Evolutionary conservation across 192 early-diverging fungal genomes (phyloP).

Genomic region (Coemansia sp.): DNA sequence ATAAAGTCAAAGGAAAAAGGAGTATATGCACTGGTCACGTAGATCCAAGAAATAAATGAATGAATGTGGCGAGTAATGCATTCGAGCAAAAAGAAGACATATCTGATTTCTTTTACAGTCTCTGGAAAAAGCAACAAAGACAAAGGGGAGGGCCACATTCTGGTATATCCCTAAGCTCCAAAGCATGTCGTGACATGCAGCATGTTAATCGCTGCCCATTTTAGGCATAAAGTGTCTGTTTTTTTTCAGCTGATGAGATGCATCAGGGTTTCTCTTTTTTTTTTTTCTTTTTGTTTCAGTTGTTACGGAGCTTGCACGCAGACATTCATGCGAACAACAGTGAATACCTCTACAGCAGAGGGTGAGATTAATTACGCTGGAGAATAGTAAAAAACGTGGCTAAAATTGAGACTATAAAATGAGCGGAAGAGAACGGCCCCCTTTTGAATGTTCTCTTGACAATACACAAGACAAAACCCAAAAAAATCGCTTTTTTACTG

Average conservation of each 20-base stretch:
- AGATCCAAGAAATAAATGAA: background rate
- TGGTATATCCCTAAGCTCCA: background rate
- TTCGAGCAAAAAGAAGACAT: background rate
- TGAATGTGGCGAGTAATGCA: background rate
- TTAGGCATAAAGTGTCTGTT: background rate
- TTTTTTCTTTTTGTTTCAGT: background rate
- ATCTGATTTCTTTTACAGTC: background rate
- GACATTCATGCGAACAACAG: background rate
- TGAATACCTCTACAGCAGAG: background rate
- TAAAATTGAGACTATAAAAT: background rate
- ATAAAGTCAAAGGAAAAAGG: conserved; percentile 7
- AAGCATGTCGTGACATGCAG: background rate
- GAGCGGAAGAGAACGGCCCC: background rate
- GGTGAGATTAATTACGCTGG: background rate
- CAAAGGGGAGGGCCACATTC: background rate
- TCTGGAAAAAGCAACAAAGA: background rate
- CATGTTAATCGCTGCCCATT: background rate
- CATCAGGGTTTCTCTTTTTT: background rate
- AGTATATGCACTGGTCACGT: background rate
- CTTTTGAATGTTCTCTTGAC: background rate
- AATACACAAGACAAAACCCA: background rate
- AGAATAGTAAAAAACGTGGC: conserved; percentile 1
- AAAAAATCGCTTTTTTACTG: background rate
- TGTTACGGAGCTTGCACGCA: conserved; percentile 5
- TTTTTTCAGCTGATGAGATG: background rate